phyloP scores from a whole-genome alignment of 345 rosid species.

The Pistacia atlantica region DNA sequence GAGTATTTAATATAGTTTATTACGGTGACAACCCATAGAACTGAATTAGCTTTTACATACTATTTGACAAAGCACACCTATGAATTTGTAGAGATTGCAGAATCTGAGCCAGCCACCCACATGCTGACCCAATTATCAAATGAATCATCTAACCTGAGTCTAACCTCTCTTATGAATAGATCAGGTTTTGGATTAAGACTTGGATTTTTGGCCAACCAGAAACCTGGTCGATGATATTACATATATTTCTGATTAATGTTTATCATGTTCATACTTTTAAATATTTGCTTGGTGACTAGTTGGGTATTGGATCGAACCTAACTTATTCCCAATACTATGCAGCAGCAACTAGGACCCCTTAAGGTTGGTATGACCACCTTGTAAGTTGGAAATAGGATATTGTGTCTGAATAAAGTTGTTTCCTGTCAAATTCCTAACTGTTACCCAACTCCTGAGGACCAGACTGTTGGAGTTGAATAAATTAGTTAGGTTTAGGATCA shows the following conservation, averaged over 20 bases:
- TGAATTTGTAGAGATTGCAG: conserved; percentile 4
- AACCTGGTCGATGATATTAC: neutral
- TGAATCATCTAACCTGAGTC: neutral
- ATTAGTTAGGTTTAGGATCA: no score
- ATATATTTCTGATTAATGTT: no score
- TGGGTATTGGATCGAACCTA: conserved; percentile 5
- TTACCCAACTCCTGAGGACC: conserved; percentile 12
- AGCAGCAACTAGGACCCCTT: neutral
- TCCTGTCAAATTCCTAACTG: neutral
- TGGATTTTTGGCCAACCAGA: conserved; percentile 10
- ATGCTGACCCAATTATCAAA: neutral
- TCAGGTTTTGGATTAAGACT: conserved; percentile 16
- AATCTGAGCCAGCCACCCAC: conserved; percentile 2
- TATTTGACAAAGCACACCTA: neutral
- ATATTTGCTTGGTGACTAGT: neutral
- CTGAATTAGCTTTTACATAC: neutral
- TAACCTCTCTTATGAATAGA: neutral
- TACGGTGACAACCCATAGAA: neutral
- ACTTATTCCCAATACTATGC: neutral
- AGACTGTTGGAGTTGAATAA: neutral
- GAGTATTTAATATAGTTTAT: neutral
- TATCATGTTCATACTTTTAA: no score
- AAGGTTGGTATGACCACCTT: neutral
- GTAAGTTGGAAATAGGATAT: neutral
- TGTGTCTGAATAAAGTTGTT: neutral